Percentiles rank a stretch among this genome's conserved stretches.
Conservation (phyloP, 2,329 filamentous ascomycete species). For the Colletotrichum somersetense region DNA sequence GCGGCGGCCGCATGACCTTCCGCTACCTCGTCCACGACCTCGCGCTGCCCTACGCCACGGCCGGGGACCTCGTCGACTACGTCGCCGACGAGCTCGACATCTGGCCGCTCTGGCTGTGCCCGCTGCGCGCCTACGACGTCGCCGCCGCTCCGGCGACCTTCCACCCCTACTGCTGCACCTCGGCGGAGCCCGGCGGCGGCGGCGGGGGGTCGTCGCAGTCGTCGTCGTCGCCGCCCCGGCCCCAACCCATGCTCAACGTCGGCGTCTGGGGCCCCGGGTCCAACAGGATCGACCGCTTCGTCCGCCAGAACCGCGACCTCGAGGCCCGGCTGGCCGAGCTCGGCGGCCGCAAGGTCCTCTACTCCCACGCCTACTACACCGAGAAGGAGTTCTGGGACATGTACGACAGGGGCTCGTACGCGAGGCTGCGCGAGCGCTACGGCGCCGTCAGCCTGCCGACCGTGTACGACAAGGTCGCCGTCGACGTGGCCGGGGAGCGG, state of each 20-base stretch:
- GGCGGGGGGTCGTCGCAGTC: not conserved
- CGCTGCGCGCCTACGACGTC: slow-evolving; percentile 57
- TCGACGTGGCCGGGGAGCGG: slow-evolving; percentile 44
- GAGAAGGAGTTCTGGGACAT: slow-evolving; percentile 77
- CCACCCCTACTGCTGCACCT: slow-evolving; percentile 24
- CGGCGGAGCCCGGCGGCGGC: slow-evolving; percentile 23
- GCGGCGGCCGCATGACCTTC: slow-evolving; percentile 63
- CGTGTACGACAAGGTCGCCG: slow-evolving; percentile 77
- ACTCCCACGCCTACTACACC: slow-evolving; percentile 77
- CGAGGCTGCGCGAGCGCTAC: slow-evolving; percentile 68
- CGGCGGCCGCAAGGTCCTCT: slow-evolving; percentile 77
- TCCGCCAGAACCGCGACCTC: slow-evolving; percentile 69
- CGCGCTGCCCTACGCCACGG: slow-evolving; percentile 60
- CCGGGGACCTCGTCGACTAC: slow-evolving; percentile 61
- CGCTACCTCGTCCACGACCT: slow-evolving; percentile 76
- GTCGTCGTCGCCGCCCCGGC: not conserved
- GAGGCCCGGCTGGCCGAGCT: slow-evolving; percentile 71
- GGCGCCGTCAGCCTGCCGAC: slow-evolving; percentile 69
- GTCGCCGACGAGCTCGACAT: slow-evolving; percentile 59
- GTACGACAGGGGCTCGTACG: slow-evolving; percentile 72
- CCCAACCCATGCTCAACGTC: slow-evolving; percentile 63
- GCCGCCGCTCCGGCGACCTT: slow-evolving; percentile 51
- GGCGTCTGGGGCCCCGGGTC: slow-evolving; percentile 68
- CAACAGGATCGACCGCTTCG: slow-evolving; percentile 58
- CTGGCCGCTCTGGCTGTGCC: slow-evolving; percentile 70